Percentiles rank a stretch among this genome's conserved stretches.
phyloP scores from a whole-genome alignment of 352 stramenopile species.

The Globisporangium middletonii region DNA sequence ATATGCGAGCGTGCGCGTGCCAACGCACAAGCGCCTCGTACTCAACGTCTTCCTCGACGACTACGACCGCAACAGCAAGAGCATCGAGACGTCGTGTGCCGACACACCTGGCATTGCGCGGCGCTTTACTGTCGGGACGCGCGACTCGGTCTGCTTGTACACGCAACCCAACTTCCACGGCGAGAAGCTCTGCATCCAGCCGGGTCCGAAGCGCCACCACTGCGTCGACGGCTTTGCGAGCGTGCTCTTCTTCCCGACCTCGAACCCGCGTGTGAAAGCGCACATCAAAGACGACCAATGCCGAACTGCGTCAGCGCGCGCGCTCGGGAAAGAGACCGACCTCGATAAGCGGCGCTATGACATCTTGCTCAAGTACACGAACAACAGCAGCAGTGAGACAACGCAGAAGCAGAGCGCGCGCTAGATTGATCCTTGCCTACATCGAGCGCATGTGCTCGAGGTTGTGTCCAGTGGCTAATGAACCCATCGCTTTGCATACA shows the following conservation, averaged over 20 bases:
- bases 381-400: neutral
- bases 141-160: conserved; percentile 16
- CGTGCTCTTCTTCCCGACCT: conserved; percentile 17
- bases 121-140: conserved; percentile 12
- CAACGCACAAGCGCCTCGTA: conserved; percentile 7
- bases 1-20: conserved; percentile 13
- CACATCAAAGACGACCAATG: conserved; percentile 12
- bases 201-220: conserved; percentile 9
- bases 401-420: conserved; percentile 6
- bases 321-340: conserved; percentile 11
- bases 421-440: neutral
- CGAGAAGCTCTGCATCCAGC: conserved; percentile 16
- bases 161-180: conserved; percentile 15
- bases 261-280: conserved; percentile 9
- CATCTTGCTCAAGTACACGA: conserved; percentile 6
- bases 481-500: too few relatives aligned
- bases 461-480: neutral
- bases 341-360: conserved; percentile 12
- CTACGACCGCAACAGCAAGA: conserved; percentile 12
- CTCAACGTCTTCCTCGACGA: conserved; percentile 18
- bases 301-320: conserved; percentile 7
- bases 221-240: conserved; percentile 14
- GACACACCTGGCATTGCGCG: conserved; percentile 10
- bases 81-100: conserved; percentile 11
- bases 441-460: neutral